Evolutionary conservation across 2,329 filamentous ascomycete genomes (phyloP).

Genomic region (Talaromyces atroroseus): DNA sequence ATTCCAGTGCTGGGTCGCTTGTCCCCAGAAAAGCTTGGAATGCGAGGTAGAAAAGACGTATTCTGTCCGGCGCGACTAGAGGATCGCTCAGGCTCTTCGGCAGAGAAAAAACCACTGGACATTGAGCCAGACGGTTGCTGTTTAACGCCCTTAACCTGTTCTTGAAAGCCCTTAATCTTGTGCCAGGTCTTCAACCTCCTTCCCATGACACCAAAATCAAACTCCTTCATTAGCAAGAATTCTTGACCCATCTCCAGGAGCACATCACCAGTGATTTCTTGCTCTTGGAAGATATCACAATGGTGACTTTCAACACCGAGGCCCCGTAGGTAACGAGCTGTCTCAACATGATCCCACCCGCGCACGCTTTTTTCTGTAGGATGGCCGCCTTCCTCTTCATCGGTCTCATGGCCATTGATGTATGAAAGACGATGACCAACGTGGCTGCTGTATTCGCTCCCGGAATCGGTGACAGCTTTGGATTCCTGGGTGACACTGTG

Average conservation of each 20-base stretch:
- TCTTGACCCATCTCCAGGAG: slow-evolving; percentile 92
- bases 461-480: slow-evolving; percentile 66
- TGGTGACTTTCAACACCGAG: slow-evolving; percentile 81
- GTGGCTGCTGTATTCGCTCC: slow-evolving; percentile 83
- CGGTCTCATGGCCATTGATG: slow-evolving; percentile 89
- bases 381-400: slow-evolving; percentile 77
- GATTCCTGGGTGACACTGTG: slow-evolving; percentile 48
- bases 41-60: slow-evolving; percentile 38
- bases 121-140: slow-evolving; percentile 32
- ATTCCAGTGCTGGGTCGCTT: slow-evolving; percentile 24
- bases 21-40: slow-evolving; percentile 35
- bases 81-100: slow-evolving; percentile 41
- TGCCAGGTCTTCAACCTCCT: slow-evolving; percentile 91
- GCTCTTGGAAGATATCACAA: slow-evolving; percentile 89
- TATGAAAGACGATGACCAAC: slow-evolving; percentile 75
- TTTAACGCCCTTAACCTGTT: slow-evolving; percentile 67
- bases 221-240: slow-evolving; percentile 90
- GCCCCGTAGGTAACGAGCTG: slow-evolving; percentile 83
- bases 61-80: slow-evolving; percentile 34
- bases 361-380: slow-evolving; percentile 70
- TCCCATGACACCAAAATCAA: slow-evolving; percentile 87
- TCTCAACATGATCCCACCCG: slow-evolving; percentile 71
- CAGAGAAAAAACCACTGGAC: slow-evolving; percentile 36
- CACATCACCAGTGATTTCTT: slow-evolving; percentile 93
- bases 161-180: slow-evolving; percentile 86